These are phyloP conservation scores for Linum usitatissimum DNA, from an alignment of 345 rosid species.

Conservation along the genomic window DNA sequence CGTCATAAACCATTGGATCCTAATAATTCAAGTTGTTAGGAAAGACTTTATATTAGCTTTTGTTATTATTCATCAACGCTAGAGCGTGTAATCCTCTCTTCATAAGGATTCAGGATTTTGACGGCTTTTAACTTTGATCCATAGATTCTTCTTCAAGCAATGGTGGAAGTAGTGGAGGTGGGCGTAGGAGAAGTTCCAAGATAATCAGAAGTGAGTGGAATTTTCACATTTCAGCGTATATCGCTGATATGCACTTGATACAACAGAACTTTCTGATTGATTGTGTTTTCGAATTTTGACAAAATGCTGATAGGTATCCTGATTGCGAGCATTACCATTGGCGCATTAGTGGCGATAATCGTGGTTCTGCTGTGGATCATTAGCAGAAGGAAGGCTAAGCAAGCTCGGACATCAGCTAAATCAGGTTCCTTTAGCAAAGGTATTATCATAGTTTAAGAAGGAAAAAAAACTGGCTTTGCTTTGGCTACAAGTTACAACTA, in stretches of 20 bases:
- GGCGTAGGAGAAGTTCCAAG: neutral
- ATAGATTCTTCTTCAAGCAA: neutral
- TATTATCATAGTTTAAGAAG: neutral
- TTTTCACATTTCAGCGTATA: neutral
- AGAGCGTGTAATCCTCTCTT: neutral
- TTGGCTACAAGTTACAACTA: neutral
- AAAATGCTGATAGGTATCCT: slow-evolving; percentile 17
- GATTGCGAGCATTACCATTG: slow-evolving; percentile 22
- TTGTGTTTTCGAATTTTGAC: neutral
- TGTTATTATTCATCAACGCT: neutral
- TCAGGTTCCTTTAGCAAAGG: slow-evolving; percentile 14
- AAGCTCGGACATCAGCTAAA: slow-evolving; percentile 9
- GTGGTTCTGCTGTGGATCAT: slow-evolving; percentile 22
- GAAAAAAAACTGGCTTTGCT: neutral
- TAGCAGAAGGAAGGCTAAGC: slow-evolving; percentile 10
- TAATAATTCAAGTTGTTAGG: too few relatives aligned
- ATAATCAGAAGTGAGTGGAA: slow-evolving; percentile 9
- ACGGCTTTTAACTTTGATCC: neutral
- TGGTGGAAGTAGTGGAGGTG: slow-evolving; percentile 10
- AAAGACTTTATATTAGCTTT: too few relatives aligned
- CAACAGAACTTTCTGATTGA: neutral
- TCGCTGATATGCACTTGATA: too few relatives aligned
- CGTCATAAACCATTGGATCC: too few relatives aligned
- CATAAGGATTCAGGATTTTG: neutral
- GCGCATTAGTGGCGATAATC: slow-evolving; percentile 18